phyloP scores from a whole-genome alignment of 2,329 filamentous ascomycete species.

The Tolypocladium sp. region DNA sequence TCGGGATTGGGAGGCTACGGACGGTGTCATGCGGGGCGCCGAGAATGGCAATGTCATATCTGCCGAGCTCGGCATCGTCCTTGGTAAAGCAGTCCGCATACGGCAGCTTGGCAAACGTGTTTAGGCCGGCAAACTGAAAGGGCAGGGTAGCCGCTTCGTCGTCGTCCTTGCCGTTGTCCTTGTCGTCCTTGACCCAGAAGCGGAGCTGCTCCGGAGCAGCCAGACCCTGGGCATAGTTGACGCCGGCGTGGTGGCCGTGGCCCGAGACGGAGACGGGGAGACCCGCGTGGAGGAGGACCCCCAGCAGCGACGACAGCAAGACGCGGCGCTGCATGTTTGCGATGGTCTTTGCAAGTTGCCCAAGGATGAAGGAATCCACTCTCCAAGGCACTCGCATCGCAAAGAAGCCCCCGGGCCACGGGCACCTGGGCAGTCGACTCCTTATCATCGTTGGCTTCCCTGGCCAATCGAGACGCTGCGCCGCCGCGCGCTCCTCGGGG shows the following conservation, averaged over 20 bases:
- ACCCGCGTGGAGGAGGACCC: background rate
- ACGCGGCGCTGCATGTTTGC: background rate
- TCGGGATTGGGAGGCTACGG: background rate
- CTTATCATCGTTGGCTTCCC: background rate
- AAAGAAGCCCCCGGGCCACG: background rate
- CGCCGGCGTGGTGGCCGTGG: background rate
- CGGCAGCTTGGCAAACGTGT: constrained; percentile 15
- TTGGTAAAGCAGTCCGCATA: constrained; percentile 15
- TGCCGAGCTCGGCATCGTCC: background rate
- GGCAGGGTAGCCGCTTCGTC: background rate
- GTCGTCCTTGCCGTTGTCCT: background rate
- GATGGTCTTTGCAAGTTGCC: background rate
- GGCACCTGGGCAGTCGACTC: background rate
- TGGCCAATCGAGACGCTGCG: background rate
- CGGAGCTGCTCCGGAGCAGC: background rate
- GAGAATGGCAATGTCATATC: constrained; percentile 18
- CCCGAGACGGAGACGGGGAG: background rate
- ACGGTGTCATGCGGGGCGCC: constrained; percentile 20
- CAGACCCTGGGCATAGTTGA: background rate
- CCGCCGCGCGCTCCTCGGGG: background rate
- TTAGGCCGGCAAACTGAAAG: background rate
- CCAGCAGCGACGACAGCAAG: background rate
- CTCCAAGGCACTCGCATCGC: background rate
- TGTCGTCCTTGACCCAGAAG: background rate
- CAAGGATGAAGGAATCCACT: background rate